Conservation (phyloP, 2,329 filamentous ascomycete species). For the Fusarium staphyleae region DNA sequence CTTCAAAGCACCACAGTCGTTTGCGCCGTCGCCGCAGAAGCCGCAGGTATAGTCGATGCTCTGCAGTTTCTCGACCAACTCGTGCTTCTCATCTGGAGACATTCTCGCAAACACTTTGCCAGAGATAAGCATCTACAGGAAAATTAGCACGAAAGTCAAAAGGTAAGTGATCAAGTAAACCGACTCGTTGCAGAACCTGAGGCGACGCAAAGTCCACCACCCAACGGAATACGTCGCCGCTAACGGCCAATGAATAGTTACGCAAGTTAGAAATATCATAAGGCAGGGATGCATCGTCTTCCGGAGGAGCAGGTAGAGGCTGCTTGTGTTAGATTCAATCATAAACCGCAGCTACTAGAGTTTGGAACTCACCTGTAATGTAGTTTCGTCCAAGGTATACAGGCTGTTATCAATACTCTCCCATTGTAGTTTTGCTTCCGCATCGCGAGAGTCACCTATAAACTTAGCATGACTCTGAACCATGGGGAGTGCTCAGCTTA, state of each 20-base stretch:
- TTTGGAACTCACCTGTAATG: slow-evolving; percentile 69
- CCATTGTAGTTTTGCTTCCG: slow-evolving; percentile 80
- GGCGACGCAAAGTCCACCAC: slow-evolving; percentile 88
- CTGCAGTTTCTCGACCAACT: slow-evolving; percentile 95
- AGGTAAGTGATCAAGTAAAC: slow-evolving; percentile 32
- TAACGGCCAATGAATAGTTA: slow-evolving; percentile 89
- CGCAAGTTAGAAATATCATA: slow-evolving; percentile 82
- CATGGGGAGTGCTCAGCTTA: slow-evolving; percentile 37
- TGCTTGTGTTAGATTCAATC: slow-evolving; percentile 44
- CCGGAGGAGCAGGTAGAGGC: slow-evolving; percentile 74
- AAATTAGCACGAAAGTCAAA: neutral
- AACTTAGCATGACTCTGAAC: slow-evolving; percentile 16
- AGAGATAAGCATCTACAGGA: slow-evolving; percentile 78
- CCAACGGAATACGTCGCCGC: slow-evolving; percentile 96
- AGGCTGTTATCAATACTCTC: slow-evolving; percentile 91
- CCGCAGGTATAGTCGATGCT: slow-evolving; percentile 94
- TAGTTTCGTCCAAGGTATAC: slow-evolving; percentile 79
- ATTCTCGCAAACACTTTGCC: slow-evolving; percentile 97
- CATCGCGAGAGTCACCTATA: slow-evolving; percentile 73
- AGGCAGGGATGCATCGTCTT: slow-evolving; percentile 82
- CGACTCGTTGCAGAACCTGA: slow-evolving; percentile 74
- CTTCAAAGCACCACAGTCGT: slow-evolving; percentile 96
- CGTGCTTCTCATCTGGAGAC: slow-evolving; percentile 98
- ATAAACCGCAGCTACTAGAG: no score
- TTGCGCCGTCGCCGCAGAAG: slow-evolving; percentile 97